Conservation (phyloP, 2,329 filamentous ascomycete genomes). For the Paradendryphiella salina region DNA sequence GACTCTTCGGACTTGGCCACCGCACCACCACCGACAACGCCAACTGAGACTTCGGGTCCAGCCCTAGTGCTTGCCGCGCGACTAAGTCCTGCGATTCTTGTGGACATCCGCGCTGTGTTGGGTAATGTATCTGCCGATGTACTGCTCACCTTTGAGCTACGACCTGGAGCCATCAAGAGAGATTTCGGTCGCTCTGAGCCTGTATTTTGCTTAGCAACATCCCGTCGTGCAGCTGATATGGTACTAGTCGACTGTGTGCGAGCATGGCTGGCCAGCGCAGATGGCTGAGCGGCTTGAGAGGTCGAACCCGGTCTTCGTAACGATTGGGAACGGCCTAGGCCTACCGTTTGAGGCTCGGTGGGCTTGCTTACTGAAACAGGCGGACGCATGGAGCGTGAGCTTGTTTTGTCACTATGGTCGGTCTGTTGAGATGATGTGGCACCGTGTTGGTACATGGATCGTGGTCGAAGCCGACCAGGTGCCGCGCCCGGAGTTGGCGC, state of each 20-base stretch:
- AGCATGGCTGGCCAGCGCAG: slow-evolving; percentile 21
- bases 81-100: slow-evolving; percentile 31
- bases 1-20: slow-evolving; percentile 19
- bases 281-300: slow-evolving; percentile 20
- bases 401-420: slow-evolving; percentile 10
- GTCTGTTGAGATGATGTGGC: slow-evolving; percentile 12
- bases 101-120: slow-evolving; percentile 20
- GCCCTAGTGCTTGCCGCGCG: slow-evolving; percentile 32
- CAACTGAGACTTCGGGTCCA: slow-evolving; percentile 21
- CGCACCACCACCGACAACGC: slow-evolving; percentile 8
- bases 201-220: slow-evolving; percentile 17
- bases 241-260: slow-evolving; percentile 37
- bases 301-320: slow-evolving; percentile 33
- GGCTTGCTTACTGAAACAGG: slow-evolving; percentile 25
- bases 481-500: slow-evolving; percentile 2
- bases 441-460: slow-evolving; percentile 38
- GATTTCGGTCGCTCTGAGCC: slow-evolving; percentile 33
- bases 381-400: slow-evolving; percentile 21
- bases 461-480: slow-evolving; percentile 31
- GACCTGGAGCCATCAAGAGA: slow-evolving; percentile 19
- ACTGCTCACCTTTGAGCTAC: slow-evolving; percentile 10
- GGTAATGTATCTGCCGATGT: slow-evolving; percentile 15
- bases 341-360: slow-evolving; percentile 19
- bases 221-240: slow-evolving; percentile 17
- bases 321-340: slow-evolving; percentile 35